Conservation (phyloP, 1,139 yeast species). For the Candida sanyaensis region DNA sequence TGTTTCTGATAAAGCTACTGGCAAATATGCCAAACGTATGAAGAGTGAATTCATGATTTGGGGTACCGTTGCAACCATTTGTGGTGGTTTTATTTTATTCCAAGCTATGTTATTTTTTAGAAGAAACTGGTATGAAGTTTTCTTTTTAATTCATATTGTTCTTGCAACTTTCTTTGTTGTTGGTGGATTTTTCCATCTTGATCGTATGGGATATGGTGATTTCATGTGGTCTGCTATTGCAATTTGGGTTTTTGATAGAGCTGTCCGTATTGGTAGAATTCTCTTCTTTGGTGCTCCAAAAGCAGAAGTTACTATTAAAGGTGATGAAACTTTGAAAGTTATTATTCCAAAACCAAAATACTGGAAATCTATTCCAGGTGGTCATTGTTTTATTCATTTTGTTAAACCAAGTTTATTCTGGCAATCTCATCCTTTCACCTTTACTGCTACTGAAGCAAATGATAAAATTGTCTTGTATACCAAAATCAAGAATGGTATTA, state of each 20-base stretch:
- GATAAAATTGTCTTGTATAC: slow-evolving; percentile 27
- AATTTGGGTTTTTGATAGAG: slow-evolving; percentile 45
- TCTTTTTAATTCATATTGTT: slow-evolving; percentile 37
- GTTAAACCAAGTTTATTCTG: slow-evolving; percentile 35
- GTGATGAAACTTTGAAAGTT: slow-evolving; percentile 41
- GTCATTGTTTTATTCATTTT: slow-evolving; percentile 53
- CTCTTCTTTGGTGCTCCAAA: slow-evolving; percentile 34
- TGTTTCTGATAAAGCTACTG: slow-evolving; percentile 13
- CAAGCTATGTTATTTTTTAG: slow-evolving; percentile 41
- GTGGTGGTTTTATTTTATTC: slow-evolving; percentile 32
- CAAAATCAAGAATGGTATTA: slow-evolving; percentile 36
- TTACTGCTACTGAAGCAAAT: slow-evolving; percentile 23
- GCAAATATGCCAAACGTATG: slow-evolving; percentile 16
- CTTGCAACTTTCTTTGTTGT: slow-evolving; percentile 38
- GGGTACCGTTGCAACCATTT: slow-evolving; percentile 47
- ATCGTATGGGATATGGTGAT: slow-evolving; percentile 33
- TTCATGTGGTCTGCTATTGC: slow-evolving; percentile 38
- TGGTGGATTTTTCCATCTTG: slow-evolving; percentile 41
- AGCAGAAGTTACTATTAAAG: slow-evolving; percentile 34
- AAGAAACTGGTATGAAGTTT: slow-evolving; percentile 40
- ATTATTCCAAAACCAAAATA: slow-evolving; percentile 36
- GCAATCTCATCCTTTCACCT: slow-evolving; percentile 41
- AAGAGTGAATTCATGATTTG: slow-evolving; percentile 33
- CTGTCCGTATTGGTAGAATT: slow-evolving; percentile 31
- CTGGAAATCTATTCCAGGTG: slow-evolving; percentile 47